These are phyloP conservation scores for Pleurotus djamor DNA, from an alignment of 768 basidiomycete genomes.

Conservation along the genomic window DNA sequence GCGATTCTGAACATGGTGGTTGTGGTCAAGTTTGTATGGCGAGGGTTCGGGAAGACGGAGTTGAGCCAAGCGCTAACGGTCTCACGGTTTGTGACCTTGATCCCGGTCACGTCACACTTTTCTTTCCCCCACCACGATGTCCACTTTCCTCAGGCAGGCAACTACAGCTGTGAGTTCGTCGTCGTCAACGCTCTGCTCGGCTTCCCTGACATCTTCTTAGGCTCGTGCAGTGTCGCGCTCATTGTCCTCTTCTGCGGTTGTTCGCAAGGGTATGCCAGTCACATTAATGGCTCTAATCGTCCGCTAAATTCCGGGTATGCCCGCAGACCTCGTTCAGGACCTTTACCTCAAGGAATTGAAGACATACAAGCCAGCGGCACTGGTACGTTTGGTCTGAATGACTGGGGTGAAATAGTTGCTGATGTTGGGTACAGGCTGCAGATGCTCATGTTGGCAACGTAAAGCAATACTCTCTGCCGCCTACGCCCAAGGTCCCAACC, in stretches of 20 bases:
- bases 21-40: slow-evolving; percentile 12
- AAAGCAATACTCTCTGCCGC: slow-evolving; percentile 76
- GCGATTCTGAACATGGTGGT: slow-evolving; percentile 39
- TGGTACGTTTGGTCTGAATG: slow-evolving; percentile 45
- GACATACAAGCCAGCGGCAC: slow-evolving; percentile 76
- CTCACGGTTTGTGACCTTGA: slow-evolving; percentile 21
- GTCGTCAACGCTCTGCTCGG: not conserved
- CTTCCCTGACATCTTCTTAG: slow-evolving; percentile 25
- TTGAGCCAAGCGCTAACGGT: slow-evolving; percentile 12
- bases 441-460: slow-evolving; percentile 89
- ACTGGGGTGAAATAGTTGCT: not conserved
- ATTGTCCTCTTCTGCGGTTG: slow-evolving; percentile 57
- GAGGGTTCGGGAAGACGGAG: slow-evolving; percentile 15
- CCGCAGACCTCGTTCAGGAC: slow-evolving; percentile 89
- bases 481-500: slow-evolving; percentile 69
- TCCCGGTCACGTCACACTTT: slow-evolving; percentile 43
- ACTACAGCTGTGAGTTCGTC: slow-evolving; percentile 39
- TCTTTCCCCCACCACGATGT: slow-evolving; percentile 57
- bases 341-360: slow-evolving; percentile 90
- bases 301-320: slow-evolving; percentile 32
- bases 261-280: slow-evolving; percentile 59
- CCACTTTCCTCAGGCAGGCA: slow-evolving; percentile 63
- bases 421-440: slow-evolving; percentile 56
- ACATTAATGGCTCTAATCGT: slow-evolving; percentile 13
- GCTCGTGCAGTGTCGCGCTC: slow-evolving; percentile 50